Conservation (phyloP, 1,284 basidiomycete species). For the Melampsora abietis-canadensis region DNA sequence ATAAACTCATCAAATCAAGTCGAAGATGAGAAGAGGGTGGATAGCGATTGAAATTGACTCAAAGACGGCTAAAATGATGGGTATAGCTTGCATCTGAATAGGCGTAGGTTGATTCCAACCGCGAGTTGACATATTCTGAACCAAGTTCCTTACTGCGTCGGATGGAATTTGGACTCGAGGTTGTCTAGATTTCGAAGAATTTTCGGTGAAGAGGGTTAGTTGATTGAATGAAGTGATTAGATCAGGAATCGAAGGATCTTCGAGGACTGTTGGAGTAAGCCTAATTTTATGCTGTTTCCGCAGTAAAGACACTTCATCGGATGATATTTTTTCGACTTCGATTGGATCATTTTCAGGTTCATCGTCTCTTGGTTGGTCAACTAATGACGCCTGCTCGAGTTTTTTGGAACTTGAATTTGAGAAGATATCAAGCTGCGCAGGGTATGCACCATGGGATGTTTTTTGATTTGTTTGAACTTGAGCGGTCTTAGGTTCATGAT, state of each 20-base stretch:
- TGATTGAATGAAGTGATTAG: not conserved
- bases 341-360: not conserved
- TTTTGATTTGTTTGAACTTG: slow-evolving; percentile 2
- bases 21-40: not conserved
- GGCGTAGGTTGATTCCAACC: slow-evolving; percentile 11
- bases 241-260: slow-evolving; percentile 7
- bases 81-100: slow-evolving; percentile 53
- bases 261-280: not conserved
- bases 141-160: not conserved
- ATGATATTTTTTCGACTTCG: not conserved
- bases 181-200: not conserved
- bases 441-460: not conserved
- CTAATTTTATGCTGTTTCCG: slow-evolving; percentile 3
- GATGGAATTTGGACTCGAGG: not conserved
- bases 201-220: not conserved
- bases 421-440: not conserved
- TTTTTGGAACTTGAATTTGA: not conserved
- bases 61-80: slow-evolving; percentile 51
- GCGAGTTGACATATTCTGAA: not conserved
- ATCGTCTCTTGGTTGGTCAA: not conserved
- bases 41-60: not conserved
- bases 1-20: not conserved
- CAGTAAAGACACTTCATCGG: not conserved
- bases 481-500: not conserved
- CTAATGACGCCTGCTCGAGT: not conserved